Conservation (phyloP, 352 stramenopile species). For the Pythium myriotylum region DNA sequence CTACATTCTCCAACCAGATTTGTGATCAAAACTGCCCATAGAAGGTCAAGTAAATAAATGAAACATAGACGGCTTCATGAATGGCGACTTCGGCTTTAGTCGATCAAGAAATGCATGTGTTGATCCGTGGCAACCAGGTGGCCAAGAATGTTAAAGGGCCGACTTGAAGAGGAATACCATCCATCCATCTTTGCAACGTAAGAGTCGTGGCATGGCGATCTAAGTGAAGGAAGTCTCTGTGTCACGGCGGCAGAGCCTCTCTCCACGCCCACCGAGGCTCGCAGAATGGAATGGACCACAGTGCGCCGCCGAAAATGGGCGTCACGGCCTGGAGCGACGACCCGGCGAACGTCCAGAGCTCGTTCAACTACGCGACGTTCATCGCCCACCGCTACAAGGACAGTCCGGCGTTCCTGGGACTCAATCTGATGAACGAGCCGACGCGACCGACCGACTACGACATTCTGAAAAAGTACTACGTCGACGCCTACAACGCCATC, state of each 20-base stretch:
- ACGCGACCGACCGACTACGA: constrained; percentile 13
- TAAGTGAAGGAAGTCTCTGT: too few relatives aligned
- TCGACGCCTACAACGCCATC: constrained; percentile 41
- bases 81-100: too few relatives aligned
- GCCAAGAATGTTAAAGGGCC: too few relatives aligned
- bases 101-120: too few relatives aligned
- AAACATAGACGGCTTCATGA: too few relatives aligned
- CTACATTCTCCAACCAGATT: too few relatives aligned
- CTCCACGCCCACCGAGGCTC: constrained; percentile 57
- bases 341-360: constrained; percentile 37
- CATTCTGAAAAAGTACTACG: constrained; percentile 42
- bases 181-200: too few relatives aligned
- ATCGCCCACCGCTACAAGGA: constrained; percentile 47
- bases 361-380: constrained; percentile 40
- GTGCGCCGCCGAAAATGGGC: constrained; percentile 22
- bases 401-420: constrained; percentile 50
- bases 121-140: too few relatives aligned
- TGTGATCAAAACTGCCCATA: too few relatives aligned
- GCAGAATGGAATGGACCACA: constrained; percentile 66
- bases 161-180: too few relatives aligned
- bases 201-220: too few relatives aligned
- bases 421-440: constrained; percentile 67
- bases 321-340: constrained; percentile 30
- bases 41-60: too few relatives aligned
- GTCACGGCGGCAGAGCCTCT: constrained; percentile 25